Conservation (phyloP, 352 stramenopile species). For the Achlya hypogyna region DNA sequence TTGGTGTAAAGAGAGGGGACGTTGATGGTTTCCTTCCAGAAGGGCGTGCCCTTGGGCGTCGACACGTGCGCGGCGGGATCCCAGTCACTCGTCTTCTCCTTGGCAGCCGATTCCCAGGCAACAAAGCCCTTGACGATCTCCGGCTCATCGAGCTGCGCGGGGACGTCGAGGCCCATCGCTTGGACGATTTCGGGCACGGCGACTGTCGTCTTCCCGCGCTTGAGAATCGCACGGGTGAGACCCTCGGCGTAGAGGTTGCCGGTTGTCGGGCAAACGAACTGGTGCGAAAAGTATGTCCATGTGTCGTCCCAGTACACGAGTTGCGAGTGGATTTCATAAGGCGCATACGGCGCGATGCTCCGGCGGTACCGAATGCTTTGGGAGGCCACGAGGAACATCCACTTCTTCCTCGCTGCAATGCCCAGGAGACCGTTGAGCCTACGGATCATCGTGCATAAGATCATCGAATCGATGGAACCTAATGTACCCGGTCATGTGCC, state of each 20-base stretch:
- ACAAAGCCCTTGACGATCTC: conserved; percentile 36
- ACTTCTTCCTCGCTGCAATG: not conserved
- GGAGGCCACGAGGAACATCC: conserved; percentile 18
- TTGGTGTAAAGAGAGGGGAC: not conserved
- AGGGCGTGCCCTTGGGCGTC: no score
- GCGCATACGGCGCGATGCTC: conserved; percentile 40
- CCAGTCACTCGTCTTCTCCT: conserved; percentile 22
- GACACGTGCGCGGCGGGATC: not conserved
- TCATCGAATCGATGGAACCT: not conserved
- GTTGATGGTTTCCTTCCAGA: not conserved
- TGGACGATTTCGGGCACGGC: conserved; percentile 23
- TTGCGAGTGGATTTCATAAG: conserved; percentile 52
- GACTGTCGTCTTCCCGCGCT: conserved; percentile 25
- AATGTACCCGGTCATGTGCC: conserved; percentile 66
- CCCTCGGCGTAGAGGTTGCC: conserved; percentile 49
- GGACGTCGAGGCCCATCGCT: conserved; percentile 26
- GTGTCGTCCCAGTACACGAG: conserved; percentile 45
- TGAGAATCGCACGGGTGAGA: conserved; percentile 28
- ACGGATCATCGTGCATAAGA: conserved; percentile 18
- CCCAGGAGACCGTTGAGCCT: conserved; percentile 15
- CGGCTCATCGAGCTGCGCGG: conserved; percentile 24
- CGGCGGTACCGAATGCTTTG: conserved; percentile 45
- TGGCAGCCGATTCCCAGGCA: conserved; percentile 30
- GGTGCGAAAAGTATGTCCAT: conserved; percentile 57
- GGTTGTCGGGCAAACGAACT: conserved; percentile 40